phyloP scores from a whole-genome alignment of 495 filamentous ascomycete genomes.

The Cercophora scortea region DNA sequence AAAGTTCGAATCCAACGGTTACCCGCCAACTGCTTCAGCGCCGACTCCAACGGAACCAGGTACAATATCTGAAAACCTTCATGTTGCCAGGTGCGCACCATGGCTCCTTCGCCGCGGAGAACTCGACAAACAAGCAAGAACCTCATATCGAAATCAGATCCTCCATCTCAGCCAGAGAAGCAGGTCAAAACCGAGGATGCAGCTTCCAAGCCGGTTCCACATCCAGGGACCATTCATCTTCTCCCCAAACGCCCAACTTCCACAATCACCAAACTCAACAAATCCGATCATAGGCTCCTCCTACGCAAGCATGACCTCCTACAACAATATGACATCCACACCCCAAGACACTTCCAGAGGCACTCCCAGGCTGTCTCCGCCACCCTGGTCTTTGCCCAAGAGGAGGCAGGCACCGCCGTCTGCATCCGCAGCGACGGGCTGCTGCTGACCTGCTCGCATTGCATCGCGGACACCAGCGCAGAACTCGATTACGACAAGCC shows the following conservation, averaged over 20 bases:
- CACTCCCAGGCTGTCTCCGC: conserved; percentile 10
- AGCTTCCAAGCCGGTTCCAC: neutral
- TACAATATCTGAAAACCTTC: too few relatives aligned
- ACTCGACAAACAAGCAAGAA: neutral
- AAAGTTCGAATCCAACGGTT: too few relatives aligned
- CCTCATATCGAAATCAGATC: too few relatives aligned
- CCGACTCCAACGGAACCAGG: too few relatives aligned
- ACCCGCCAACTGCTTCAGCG: too few relatives aligned
- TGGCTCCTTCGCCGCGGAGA: conserved; percentile 1
- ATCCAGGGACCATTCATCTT: neutral
- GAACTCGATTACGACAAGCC: conserved; percentile 14
- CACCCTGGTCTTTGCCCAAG: conserved; percentile 40
- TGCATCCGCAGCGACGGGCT: conserved; percentile 33
- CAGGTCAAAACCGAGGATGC: neutral
- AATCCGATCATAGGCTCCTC: conserved; percentile 8
- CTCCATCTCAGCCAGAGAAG: neutral
- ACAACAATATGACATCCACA: neutral
- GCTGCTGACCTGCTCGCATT: conserved; percentile 41
- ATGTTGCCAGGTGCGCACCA: too few relatives aligned
- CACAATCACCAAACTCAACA: conserved; percentile 1
- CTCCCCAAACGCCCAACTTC: neutral
- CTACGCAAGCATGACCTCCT: conserved; percentile 13
- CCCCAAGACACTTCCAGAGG: conserved; percentile 1
- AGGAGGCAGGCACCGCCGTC: conserved; percentile 41
- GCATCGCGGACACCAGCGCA: conserved; percentile 27